Conservation (phyloP, 805 yeast genomes). For the Metschnikowia cubensis region DNA sequence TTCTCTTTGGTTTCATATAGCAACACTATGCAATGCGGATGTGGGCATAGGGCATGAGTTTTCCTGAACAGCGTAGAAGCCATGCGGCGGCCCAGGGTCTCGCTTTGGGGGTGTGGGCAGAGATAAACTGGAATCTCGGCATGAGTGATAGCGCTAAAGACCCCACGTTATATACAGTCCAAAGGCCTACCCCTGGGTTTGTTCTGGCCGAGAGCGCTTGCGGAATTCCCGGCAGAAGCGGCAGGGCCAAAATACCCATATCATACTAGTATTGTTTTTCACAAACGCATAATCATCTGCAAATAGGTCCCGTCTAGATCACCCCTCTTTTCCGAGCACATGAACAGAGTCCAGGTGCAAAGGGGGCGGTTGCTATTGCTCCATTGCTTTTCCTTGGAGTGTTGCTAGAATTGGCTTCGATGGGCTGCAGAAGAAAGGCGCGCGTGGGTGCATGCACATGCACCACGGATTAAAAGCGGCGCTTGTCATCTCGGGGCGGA, state of each 20-base stretch:
- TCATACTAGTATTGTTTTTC: too few relatives aligned
- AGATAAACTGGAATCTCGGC: background rate
- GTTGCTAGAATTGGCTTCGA: slow-evolving; percentile 1
- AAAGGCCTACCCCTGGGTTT: background rate
- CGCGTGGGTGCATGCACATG: background rate
- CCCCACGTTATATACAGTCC: background rate
- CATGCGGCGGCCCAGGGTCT: background rate
- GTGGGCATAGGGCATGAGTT: background rate
- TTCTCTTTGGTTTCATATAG: background rate
- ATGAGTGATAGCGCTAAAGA: background rate
- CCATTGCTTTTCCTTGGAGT: background rate
- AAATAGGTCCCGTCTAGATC: too few relatives aligned
- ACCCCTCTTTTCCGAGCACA: background rate
- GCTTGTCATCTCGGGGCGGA: slow-evolving; percentile 2
- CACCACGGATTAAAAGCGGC: background rate
- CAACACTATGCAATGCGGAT: background rate
- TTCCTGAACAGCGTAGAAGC: background rate
- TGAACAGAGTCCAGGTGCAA: background rate
- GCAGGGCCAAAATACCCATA: background rate
- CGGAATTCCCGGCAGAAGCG: background rate
- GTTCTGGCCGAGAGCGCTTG: slow-evolving; percentile 1
- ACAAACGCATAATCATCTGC: too few relatives aligned
- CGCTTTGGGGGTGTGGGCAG: background rate
- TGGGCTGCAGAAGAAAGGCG: slow-evolving; percentile 3
- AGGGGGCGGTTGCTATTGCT: background rate